Percentiles rank a stretch among this genome's conserved stretches.
Evolutionary conservation across 2,329 filamentous ascomycete genomes (phyloP).

Genomic region (Botrytis fragariae): DNA sequence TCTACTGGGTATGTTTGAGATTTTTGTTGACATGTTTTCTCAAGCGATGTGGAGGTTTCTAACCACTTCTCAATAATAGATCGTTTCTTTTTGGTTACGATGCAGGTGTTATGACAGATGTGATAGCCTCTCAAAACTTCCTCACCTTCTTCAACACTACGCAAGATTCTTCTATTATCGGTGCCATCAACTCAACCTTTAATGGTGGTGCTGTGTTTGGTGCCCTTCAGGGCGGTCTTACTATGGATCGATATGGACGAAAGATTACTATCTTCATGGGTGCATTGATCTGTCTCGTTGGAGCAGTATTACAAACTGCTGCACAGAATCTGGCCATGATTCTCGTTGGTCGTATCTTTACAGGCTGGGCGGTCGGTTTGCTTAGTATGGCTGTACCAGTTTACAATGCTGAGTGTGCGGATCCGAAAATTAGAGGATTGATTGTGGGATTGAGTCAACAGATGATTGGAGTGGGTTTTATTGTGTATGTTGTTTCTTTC

Average conservation of each 20-base stretch:
- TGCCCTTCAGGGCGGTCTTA: slow-evolving; percentile 44
- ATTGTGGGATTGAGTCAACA: slow-evolving; percentile 63
- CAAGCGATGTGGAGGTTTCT: slow-evolving; percentile 2
- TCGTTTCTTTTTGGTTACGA: slow-evolving; percentile 43
- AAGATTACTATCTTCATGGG: slow-evolving; percentile 58
- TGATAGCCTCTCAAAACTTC: slow-evolving; percentile 35
- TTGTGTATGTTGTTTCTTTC: slow-evolving; percentile 26
- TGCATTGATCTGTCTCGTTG: slow-evolving; percentile 56
- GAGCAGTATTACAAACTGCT: slow-evolving; percentile 58
- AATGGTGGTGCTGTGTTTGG: slow-evolving; percentile 56
- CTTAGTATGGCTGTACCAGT: slow-evolving; percentile 63
- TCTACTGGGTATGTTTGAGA: slow-evolving; percentile 38
- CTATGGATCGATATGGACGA: slow-evolving; percentile 57
- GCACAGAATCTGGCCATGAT: slow-evolving; percentile 54
- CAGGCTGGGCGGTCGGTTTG: slow-evolving; percentile 57
- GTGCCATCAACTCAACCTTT: slow-evolving; percentile 63
- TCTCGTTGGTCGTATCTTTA: slow-evolving; percentile 57
- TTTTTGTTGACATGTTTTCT: neutral
- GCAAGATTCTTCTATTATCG: slow-evolving; percentile 37
- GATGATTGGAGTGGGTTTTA: slow-evolving; percentile 60
- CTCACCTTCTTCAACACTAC: slow-evolving; percentile 40
- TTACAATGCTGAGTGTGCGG: slow-evolving; percentile 64
- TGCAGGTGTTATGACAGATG: slow-evolving; percentile 39
- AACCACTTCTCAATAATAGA: slow-evolving; percentile 25
- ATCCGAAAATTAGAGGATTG: slow-evolving; percentile 60